Evolutionary conservation across 371 early-diverging fungal genomes (phyloP), one percentile per base, ranked within the genome.

Genomic region (Mortierella sp.): DNA sequence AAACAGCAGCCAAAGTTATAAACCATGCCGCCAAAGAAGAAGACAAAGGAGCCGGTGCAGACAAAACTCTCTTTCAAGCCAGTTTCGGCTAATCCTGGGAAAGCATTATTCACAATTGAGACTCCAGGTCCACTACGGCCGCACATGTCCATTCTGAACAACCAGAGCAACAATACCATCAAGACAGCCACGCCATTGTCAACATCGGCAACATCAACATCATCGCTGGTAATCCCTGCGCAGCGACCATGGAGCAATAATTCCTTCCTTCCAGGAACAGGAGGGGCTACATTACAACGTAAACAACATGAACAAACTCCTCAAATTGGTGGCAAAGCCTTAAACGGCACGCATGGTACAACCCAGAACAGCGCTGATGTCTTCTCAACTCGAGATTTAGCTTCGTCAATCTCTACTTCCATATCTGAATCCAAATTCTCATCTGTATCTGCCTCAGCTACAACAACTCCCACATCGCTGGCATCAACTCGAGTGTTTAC

Each of bases 11-110:
- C 30, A 30, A 30, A 30, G 30, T 4, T 4, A 4, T 30, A 30
- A 30, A 11, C 63, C 40, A 78, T 78, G 79, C 79, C 74, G 16
- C 79, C 74, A 18, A 78, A 73, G 63, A 78, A 70, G 55, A 78
- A 51, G 39, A 24, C 32, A 32, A 66, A 73, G 20, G 74, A 63
- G 39, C 39, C 70, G 3, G 54, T 73, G 10, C 79, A 78, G 71
- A 78, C 79, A 22, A 78, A 78, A 30, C 68, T 78, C 67, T 28
- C 28, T 3, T 78, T 78, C 68, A 70, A 65, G 58, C 78, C 78
- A 32, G 32, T 73, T 43, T 70, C 73, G n/a, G 59, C 72, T 22
- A 37, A 62, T 35, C 12, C 60, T 28, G 62, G 62, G 10, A 10
- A 54, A 5, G 18, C 67, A n/a, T 45, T 64, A 26, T 61, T 64